Evolutionary conservation across 2,329 filamentous ascomycete genomes (phyloP).

Genomic region (Colletotrichum sp.): DNA sequence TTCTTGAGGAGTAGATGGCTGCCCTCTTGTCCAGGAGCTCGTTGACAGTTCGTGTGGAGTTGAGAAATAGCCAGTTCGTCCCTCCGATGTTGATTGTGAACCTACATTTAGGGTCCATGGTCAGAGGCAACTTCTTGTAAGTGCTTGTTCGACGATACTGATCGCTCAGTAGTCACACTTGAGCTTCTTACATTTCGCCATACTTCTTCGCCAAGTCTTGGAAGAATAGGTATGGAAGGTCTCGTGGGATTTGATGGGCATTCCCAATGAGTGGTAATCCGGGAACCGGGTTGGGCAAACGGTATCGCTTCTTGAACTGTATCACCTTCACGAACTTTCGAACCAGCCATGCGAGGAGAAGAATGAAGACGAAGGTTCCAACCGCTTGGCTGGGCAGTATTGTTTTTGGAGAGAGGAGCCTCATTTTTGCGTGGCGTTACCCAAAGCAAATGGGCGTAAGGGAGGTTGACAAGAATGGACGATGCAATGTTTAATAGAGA

Average conservation of each 20-base stretch:
- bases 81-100: neutral
- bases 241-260: neutral
- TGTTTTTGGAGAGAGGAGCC: neutral
- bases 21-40: neutral
- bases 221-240: neutral
- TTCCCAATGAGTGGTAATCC: neutral
- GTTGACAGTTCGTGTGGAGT: neutral
- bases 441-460: rapidly evolving
- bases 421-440: neutral
- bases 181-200: neutral
- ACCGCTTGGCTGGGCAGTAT: neutral
- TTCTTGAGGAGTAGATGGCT: neutral
- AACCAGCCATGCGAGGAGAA: neutral
- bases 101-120: neutral
- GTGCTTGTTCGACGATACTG: neutral
- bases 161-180: rapidly evolving
- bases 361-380: neutral
- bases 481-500: rapidly evolving
- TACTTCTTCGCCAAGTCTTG: neutral
- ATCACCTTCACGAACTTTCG: neutral
- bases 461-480: neutral
- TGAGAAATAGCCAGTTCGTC: neutral
- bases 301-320: neutral
- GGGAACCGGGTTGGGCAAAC: neutral
- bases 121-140: neutral